Percentiles rank a stretch among this genome's conserved stretches.
Conservation (phyloP, 148 eudicot species). For the Chenopodium quinoa region DNA sequence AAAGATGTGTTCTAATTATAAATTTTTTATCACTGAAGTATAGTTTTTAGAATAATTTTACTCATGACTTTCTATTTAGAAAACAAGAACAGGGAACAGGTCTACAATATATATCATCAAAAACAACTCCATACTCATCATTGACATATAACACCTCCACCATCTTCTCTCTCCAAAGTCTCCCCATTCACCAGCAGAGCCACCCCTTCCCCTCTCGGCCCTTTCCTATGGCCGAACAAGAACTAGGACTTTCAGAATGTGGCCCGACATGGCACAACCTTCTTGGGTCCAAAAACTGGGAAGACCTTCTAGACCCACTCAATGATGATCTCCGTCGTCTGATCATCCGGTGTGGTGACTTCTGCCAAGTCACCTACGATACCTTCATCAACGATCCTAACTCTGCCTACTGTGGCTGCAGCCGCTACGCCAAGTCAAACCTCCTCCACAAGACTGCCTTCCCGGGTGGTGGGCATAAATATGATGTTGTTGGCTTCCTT, state of each 20-base stretch:
- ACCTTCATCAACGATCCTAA: slow-evolving; percentile 37
- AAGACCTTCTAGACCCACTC: slow-evolving; percentile 57
- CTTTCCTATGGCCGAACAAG: slow-evolving; percentile 35
- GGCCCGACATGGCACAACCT: slow-evolving; percentile 27
- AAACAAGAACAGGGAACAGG: too few species aligned
- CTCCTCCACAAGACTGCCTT: slow-evolving; percentile 26
- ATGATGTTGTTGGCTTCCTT: slow-evolving; percentile 44
- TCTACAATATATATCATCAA: too few species aligned
- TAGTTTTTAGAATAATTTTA: too few species aligned
- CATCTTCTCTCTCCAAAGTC: background rate
- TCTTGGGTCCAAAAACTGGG: slow-evolving; percentile 60
- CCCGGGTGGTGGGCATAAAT: slow-evolving; percentile 23
- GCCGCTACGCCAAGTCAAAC: slow-evolving; percentile 29
- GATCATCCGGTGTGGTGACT: slow-evolving; percentile 72
- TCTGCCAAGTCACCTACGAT: slow-evolving; percentile 78
- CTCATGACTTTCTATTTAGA: too few species aligned
- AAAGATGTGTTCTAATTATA: too few species aligned
- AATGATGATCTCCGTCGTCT: slow-evolving; percentile 52
- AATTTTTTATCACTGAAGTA: too few species aligned
- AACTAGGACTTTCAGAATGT: slow-evolving; percentile 6
- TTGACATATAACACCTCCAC: background rate
- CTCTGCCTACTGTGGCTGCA: slow-evolving; percentile 36
- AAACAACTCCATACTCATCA: too few species aligned
- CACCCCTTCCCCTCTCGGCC: background rate
- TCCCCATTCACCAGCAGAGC: background rate